phyloP scores from a whole-genome alignment of 108 stramenopile species.

The Discostella stelligeroides region DNA sequence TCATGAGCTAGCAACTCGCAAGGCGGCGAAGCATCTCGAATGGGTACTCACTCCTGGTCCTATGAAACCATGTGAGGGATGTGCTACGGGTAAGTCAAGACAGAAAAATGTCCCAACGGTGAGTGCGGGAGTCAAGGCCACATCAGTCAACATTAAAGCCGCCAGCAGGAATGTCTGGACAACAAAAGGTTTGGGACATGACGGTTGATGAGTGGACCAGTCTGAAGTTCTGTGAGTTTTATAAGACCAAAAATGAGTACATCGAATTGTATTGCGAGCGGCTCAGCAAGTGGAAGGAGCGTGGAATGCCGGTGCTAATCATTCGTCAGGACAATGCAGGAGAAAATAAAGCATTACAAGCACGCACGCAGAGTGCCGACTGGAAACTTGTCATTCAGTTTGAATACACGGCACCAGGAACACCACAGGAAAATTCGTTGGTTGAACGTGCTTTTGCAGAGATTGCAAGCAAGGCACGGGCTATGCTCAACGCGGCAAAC shows the following conservation, averaged over 20 bases:
- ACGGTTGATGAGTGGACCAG: slow-evolving; percentile 27
- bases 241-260: slow-evolving; percentile 14
- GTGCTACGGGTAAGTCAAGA: slow-evolving; percentile 26
- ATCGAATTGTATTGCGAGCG: not conserved
- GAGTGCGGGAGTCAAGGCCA: too few relatives aligned
- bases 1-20: slow-evolving; percentile 18
- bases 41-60: slow-evolving; percentile 25
- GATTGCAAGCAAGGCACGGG: too few relatives aligned
- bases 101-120: slow-evolving; percentile 21
- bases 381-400: slow-evolving; percentile 21
- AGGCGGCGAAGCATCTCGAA: slow-evolving; percentile 22
- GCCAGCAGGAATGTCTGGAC: not conserved
- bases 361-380: slow-evolving; percentile 6
- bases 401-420: slow-evolving; percentile 30
- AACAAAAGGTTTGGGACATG: slow-evolving; percentile 21
- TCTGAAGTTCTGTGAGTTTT: slow-evolving; percentile 8
- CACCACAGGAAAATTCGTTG: slow-evolving; percentile 43
- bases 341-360: slow-evolving; percentile 2
- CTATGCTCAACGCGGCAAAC: slow-evolving; percentile 10
- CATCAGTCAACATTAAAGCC: not conserved
- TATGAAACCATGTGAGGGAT: slow-evolving; percentile 35
- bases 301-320: slow-evolving; percentile 4
- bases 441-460: slow-evolving; percentile 36
- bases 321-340: slow-evolving; percentile 39
- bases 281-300: not conserved